phyloP scores from a whole-genome alignment of 208 protist species.

The Trypanosoma lewisi region DNA sequence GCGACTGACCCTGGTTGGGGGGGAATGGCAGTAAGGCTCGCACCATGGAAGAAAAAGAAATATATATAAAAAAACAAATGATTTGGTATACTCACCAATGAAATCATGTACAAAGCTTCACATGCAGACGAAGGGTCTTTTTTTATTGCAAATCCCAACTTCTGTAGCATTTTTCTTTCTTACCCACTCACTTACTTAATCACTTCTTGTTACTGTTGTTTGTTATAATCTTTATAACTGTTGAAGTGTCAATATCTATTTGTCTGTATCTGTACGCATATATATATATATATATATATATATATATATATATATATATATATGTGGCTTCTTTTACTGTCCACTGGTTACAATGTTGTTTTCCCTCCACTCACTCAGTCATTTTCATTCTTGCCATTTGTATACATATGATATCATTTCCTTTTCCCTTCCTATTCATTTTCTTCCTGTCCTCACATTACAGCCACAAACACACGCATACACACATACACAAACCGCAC shows the following conservation, averaged over 20 bases:
- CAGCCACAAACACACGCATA: not conserved
- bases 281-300: conserved; percentile 9
- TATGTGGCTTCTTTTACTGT: not conserved
- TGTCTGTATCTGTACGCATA: conserved; percentile 9
- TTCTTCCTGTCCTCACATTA: not conserved
- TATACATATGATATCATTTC: not conserved
- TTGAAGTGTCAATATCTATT: conserved; percentile 11
- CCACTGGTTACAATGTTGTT: too few species aligned
- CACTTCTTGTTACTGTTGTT: not conserved
- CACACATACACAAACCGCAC: not conserved
- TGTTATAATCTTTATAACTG: not conserved
- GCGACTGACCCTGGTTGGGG: conserved; percentile 20
- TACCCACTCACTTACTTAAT: too few species aligned
- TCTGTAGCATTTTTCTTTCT: not conserved
- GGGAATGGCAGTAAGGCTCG: not conserved
- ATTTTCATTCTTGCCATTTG: too few species aligned
- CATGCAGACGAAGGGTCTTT: not conserved
- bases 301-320: conserved; percentile 11
- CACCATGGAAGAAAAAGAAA: not conserved
- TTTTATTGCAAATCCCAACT: not conserved
- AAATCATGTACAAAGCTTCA: not conserved
- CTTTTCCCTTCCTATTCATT: not conserved
- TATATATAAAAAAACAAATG: too few species aligned
- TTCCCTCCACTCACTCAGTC: too few species aligned
- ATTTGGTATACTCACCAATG: not conserved